These are phyloP conservation scores for Trichosporon sp. DNA, from an alignment of 1,284 basidiomycete species.

Conservation along the genomic window DNA sequence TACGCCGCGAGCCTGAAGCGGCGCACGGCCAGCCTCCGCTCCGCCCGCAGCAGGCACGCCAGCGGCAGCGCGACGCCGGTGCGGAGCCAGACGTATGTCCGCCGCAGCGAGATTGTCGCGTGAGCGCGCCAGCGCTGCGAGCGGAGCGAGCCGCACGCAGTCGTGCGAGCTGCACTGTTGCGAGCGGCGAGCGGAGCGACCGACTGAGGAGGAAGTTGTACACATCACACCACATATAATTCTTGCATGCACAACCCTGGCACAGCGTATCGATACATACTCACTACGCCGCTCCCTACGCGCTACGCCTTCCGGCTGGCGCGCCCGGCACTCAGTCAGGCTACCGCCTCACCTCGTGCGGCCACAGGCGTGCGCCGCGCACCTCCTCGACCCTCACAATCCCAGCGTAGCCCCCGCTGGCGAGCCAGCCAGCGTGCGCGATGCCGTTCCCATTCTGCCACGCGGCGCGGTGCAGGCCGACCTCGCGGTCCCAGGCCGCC, in stretches of 20 bases:
- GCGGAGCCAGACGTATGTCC: background rate
- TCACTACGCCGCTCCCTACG: too few species aligned
- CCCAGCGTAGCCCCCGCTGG: slow-evolving; percentile 73
- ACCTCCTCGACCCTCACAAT: slow-evolving; percentile 76
- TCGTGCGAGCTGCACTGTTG: too few species aligned
- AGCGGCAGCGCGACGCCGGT: background rate
- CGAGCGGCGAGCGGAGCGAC: too few species aligned
- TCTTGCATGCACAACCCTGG: too few species aligned
- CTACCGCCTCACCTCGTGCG: background rate
- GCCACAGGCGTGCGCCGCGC: slow-evolving; percentile 2
- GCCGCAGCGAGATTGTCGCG: background rate
- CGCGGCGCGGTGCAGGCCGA: slow-evolving; percentile 66
- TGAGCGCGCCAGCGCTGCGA: too few species aligned
- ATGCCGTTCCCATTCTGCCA: slow-evolving; percentile 77
- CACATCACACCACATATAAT: too few species aligned
- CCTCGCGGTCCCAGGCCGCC: slow-evolving; percentile 69
- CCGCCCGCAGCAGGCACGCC: background rate
- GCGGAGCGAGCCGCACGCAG: too few species aligned
- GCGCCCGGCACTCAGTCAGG: too few species aligned
- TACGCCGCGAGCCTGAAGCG: background rate
- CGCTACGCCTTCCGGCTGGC: too few species aligned
- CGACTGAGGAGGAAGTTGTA: too few species aligned
- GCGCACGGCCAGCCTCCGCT: background rate
- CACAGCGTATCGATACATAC: too few species aligned
- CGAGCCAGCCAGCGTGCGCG: slow-evolving; percentile 62